Evolutionary conservation across 768 basidiomycete species (phyloP), one percentile per base, ranked within the genome.

Genomic region (Sporobolomyces roseus): DNA sequence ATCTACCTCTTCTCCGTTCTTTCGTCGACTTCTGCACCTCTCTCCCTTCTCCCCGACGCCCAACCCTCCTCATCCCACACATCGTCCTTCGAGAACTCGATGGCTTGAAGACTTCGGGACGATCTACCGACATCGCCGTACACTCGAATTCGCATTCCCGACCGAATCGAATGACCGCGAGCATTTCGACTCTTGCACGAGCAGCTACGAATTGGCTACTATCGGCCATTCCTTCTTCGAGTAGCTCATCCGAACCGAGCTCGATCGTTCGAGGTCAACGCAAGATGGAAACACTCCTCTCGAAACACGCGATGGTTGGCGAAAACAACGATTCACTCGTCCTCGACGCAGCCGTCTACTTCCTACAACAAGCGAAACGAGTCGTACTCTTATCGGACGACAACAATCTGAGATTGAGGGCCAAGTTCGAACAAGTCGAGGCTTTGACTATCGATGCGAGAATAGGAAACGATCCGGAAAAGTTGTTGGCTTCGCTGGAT

Each of bases 41-140:
- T 32, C 43, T 27, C 29, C 38, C 33, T 10, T 27, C 25, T 5
- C 0, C 50, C 7, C 17, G n/a, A 17, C 49, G 32, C 9, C 70
- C 70, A 5, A 43, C 55, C 36, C 63, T 72, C 58, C 59, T 64
- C 58, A 35, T 72, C 43, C 70, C 70, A 2, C 70, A 72, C 49
- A 58, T 72, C 63, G 70, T 72, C 27, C 49, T 72, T 21, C 35
- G 30, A 16, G 70, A 72, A 43, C 66, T 72, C 52, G 70, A 72
- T 43, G 70, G 70, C 2, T 66, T 72, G 53, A 72, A 72, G 49
- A n/a, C 23, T 16, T 67, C 66, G 21, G 21, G 51, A 0, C 50
- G 53, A 2, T 4, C 21, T 17, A 46, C 66, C 48, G 63, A 72
- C 41, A 5, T 48, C 23, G 3, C 23, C 14, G 35, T 5, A 2